Conservation (phyloP, 331 rosid genomes). For the Erythrophleum ivorense region DNA sequence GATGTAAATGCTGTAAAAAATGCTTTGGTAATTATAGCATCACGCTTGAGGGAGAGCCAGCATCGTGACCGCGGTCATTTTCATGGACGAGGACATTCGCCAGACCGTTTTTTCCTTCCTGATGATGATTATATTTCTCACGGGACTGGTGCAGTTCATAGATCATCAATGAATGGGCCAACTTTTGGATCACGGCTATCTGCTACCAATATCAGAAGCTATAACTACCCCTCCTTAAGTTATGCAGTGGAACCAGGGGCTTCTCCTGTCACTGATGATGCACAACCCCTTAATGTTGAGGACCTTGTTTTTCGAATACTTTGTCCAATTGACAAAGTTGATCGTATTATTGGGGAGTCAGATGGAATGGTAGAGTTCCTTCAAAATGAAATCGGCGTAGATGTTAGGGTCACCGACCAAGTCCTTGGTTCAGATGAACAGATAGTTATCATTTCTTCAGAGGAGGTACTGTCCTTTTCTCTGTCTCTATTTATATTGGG, state of each 20-base stretch:
- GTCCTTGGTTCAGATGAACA: constrained; percentile 81
- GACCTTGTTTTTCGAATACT: constrained; percentile 90
- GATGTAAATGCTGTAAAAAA: constrained; percentile 75
- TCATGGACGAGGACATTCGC: constrained; percentile 85
- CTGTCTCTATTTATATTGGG: constrained; percentile 17
- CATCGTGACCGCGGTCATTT: constrained; percentile 91
- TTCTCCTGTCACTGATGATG: constrained; percentile 58
- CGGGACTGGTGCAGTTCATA: constrained; percentile 54
- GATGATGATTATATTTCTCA: constrained; percentile 83
- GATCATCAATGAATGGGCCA: constrained; percentile 70
- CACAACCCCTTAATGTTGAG: constrained; percentile 66
- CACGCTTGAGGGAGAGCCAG: constrained; percentile 98
- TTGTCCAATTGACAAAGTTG: constrained; percentile 83
- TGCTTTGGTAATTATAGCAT: constrained; percentile 71
- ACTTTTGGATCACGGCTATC: constrained; percentile 65
- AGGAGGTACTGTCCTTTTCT: constrained; percentile 68
- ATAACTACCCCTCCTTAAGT: constrained; percentile 61
- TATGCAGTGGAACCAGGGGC: constrained; percentile 66
- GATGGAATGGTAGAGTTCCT: constrained; percentile 85
- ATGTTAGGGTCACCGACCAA: constrained; percentile 71
- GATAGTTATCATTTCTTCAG: constrained; percentile 85
- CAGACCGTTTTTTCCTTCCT: constrained; percentile 78
- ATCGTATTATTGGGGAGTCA: constrained; percentile 78
- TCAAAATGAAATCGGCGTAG: constrained; percentile 87
- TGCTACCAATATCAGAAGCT: constrained; percentile 56